Conservation (phyloP, 1,284 basidiomycete species). For the Leucoagaricus sp. region DNA sequence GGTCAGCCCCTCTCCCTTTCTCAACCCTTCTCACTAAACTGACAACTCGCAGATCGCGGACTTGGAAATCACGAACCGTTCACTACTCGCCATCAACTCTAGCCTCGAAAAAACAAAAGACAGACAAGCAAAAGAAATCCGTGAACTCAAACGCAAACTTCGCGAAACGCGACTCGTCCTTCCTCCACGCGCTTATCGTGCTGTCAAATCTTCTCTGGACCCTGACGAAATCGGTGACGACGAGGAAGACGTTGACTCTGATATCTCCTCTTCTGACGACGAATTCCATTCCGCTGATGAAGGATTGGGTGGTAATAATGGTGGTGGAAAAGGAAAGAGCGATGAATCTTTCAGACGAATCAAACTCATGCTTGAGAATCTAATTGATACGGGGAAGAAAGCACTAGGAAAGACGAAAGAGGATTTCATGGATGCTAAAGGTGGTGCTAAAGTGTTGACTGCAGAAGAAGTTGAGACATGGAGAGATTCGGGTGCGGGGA, state of each 20-base stretch:
- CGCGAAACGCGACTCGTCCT: conserved; percentile 76
- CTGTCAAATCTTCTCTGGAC: conserved; percentile 49
- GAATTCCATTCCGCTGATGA: conserved; percentile 42
- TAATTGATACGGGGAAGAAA: conserved; percentile 59
- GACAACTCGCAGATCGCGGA: conserved; percentile 65
- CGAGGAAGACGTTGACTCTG: conserved; percentile 44
- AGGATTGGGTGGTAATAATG: conserved; percentile 40
- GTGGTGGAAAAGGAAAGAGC: conserved; percentile 20
- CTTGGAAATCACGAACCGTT: conserved; percentile 80
- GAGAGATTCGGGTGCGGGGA: conserved; percentile 27
- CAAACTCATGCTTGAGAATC: conserved; percentile 58
- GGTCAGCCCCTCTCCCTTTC: conserved; percentile 40
- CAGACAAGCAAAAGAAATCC: conserved; percentile 78
- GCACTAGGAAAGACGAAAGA: conserved; percentile 61
- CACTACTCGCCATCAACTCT: conserved; percentile 74
- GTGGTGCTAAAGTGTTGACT: conserved; percentile 65
- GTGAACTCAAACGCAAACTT: conserved; percentile 71
- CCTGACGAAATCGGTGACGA: conserved; percentile 44
- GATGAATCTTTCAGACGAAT: conserved; percentile 63
- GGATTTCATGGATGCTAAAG: conserved; percentile 49
- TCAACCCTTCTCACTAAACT: conserved; percentile 1
- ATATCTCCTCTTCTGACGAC: conserved; percentile 38
- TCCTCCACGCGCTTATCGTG: conserved; percentile 63
- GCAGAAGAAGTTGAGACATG: conserved; percentile 68
- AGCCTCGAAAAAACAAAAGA: conserved; percentile 74